Conservation (phyloP, 2,329 filamentous ascomycete species). For the Dothistroma septosporum region DNA sequence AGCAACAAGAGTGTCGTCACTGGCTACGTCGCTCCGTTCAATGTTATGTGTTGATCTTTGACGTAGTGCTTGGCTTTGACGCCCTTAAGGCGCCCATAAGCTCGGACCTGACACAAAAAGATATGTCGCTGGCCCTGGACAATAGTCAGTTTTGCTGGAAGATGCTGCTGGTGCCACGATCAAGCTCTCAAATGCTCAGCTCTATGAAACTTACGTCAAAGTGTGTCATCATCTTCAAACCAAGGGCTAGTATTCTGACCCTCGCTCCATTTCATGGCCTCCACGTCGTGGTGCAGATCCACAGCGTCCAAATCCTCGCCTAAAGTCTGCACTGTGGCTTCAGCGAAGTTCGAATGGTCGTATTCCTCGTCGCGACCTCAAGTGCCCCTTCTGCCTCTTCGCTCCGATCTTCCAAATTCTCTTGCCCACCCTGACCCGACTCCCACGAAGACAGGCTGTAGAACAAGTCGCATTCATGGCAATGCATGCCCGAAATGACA, state of each 20-base stretch:
- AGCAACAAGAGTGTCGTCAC: too few relatives aligned
- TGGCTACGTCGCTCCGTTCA: too few relatives aligned
- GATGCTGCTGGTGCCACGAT: too few relatives aligned
- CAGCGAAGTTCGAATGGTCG: not conserved
- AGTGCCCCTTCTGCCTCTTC: not conserved
- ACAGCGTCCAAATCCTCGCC: not conserved
- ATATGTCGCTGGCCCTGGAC: too few relatives aligned
- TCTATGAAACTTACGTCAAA: not conserved
- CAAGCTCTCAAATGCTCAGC: too few relatives aligned
- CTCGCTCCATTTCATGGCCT: not conserved
- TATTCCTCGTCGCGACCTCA: not conserved
- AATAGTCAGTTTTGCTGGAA: too few relatives aligned
- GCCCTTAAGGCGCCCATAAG: too few relatives aligned
- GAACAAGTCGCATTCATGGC: not conserved
- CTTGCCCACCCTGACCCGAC: not conserved
- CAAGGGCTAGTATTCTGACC: too few relatives aligned
- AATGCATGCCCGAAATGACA: not conserved
- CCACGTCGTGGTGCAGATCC: not conserved
- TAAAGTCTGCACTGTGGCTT: not conserved
- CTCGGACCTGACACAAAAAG: too few relatives aligned
- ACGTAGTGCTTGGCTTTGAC: too few relatives aligned
- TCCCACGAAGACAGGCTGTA: not conserved
- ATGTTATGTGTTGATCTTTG: too few relatives aligned
- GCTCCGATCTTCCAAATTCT: not conserved
- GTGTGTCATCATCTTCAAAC: not conserved